These are phyloP conservation scores for Alectoria sarmentosa DNA, from an alignment of 495 filamentous ascomycete genomes.

Conservation along the genomic window DNA sequence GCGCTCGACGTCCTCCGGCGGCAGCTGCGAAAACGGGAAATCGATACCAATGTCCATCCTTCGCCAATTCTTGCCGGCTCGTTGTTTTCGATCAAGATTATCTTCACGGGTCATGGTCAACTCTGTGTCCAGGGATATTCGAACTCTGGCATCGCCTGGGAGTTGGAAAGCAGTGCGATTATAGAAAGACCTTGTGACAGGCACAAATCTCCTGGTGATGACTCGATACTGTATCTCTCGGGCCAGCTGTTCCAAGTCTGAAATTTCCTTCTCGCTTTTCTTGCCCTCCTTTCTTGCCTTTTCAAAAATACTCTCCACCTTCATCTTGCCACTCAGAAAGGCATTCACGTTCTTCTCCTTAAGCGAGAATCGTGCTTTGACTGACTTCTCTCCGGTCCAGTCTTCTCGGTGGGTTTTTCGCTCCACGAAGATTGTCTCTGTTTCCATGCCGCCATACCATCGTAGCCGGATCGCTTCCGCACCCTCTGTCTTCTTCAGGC, in stretches of 20 bases:
- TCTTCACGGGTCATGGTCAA: slow-evolving; percentile 92
- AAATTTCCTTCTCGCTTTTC: slow-evolving; percentile 82
- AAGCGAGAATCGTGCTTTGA: slow-evolving; percentile 88
- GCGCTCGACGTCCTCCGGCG: slow-evolving; percentile 72
- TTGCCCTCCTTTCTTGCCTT: slow-evolving; percentile 92
- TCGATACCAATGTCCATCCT: slow-evolving; percentile 98
- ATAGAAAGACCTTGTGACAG: slow-evolving; percentile 91
- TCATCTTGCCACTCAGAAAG: slow-evolving; percentile 72
- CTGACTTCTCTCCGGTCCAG: slow-evolving; percentile 98
- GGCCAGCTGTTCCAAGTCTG: slow-evolving; percentile 82
- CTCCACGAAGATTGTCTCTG: slow-evolving; percentile 92
- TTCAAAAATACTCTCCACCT: slow-evolving; percentile 78
- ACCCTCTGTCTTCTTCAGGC: slow-evolving; percentile 94
- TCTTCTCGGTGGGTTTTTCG: slow-evolving; percentile 97
- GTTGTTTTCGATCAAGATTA: slow-evolving; percentile 71
- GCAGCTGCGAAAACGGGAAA: slow-evolving; percentile 85
- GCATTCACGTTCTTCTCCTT: slow-evolving; percentile 98
- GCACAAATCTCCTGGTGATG: slow-evolving; percentile 72
- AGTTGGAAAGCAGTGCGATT: slow-evolving; percentile 97
- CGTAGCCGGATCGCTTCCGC: slow-evolving; percentile 93
- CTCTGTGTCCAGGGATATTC: slow-evolving; percentile 95
- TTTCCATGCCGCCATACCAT: slow-evolving; percentile 97
- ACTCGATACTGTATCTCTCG: slow-evolving; percentile 90
- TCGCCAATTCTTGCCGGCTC: slow-evolving; percentile 87
- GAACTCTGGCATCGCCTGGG: slow-evolving; percentile 90